Evolutionary conservation across 192 early-diverging fungal species (phyloP), one percentile per base, ranked within the genome.

Genomic region (Rhizophagus sp.): DNA sequence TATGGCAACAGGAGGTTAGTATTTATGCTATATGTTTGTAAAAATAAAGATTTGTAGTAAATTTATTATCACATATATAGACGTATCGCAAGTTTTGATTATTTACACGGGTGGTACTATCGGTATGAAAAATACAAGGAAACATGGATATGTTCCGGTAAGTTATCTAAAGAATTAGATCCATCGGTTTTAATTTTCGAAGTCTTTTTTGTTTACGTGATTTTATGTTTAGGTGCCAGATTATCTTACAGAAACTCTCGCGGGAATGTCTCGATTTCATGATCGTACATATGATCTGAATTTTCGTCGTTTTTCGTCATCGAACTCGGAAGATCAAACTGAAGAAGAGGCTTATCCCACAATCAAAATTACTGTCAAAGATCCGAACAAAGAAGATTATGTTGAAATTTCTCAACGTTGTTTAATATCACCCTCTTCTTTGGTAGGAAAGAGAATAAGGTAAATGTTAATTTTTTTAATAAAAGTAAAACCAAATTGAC

Each of bases 61-160:
- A 34, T 41, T 41, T 27, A 75, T 30, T 15, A 75, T 75, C 4
- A 36, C 64, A 36, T 19, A 17, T 71, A 4, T 75, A 92, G 94
- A 93, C 80, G 87, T 95, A 22, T 95, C 94, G 13, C 84, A 92
- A 47, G 95, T 97, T 2, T 85, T 98, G 30, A 82, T 98, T 13
- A 93, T 97, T 44, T 99, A 98, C 86, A 98, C 97, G 4, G 98
- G 98, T 78, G 97, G 97, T 19, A 97, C 95, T 0, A 96, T 96
- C 81, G 95, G 95, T 24, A 97, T 97, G 96, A 92, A 91, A 81
- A 86, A 93, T 71, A 91, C 91, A 67, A 86, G 83, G 22, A 78
- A 85, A 39, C 84, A 91, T 57, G 95, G 94, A 7, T 96, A 96
- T 80, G 83, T 89, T 6, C 93, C 93, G 12, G 94, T 89, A 75